Base-by-base conservation (phyloP, 1,139 yeast species). In the Debaryomyces fabryi region DNA sequence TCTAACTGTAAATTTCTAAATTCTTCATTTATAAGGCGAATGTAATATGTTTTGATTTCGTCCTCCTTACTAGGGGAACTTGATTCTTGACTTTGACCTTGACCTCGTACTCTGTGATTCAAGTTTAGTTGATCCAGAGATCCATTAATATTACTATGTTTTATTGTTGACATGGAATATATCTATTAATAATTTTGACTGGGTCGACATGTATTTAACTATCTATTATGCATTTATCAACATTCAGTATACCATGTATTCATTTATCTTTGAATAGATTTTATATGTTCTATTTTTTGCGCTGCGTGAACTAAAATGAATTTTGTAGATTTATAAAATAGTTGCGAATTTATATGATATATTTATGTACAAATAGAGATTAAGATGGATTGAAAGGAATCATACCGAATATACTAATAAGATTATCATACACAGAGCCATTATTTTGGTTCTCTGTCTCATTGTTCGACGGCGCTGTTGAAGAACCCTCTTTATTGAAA, bases 1-100 rank as follows among this genome's bases (percentile, higher is more conserved):
- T 75, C 78, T 23, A 68, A 56, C 55, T 75, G 78, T 41, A 76
- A 64, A 33, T 50, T 57, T 16, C 76, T 63, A 52, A 74, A 74
- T 58, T 72, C 78, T 44, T 65, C 65, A 51, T 64, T 65, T 40
- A 74, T 69, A 38, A 72, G 50, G 45, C 58, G 59, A 20, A 55
- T 58, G 49, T 69, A 72, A 49, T 68, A 57, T 20, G 37, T 41
- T 35, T 54, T 50, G 10, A 50, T 41, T 33, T 54, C 51, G 29
- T 45, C 21, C 23, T 37, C 42, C 4, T 21, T 38, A 16, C 21
- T 23, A 12, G n/a, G n/a, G 6, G 30, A 21, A 20, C 10, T 23
- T n/a, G 6, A 29, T 12, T 13, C 12, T 15, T 23, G 13, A 9
- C n/a, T 12, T 24, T 21, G 13, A 9, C n/a, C 16, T 24, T 21